These are phyloP conservation scores for Oropetium thomaeum DNA, from an alignment of 176 grass and related monocot species.

Conservation along the genomic window DNA sequence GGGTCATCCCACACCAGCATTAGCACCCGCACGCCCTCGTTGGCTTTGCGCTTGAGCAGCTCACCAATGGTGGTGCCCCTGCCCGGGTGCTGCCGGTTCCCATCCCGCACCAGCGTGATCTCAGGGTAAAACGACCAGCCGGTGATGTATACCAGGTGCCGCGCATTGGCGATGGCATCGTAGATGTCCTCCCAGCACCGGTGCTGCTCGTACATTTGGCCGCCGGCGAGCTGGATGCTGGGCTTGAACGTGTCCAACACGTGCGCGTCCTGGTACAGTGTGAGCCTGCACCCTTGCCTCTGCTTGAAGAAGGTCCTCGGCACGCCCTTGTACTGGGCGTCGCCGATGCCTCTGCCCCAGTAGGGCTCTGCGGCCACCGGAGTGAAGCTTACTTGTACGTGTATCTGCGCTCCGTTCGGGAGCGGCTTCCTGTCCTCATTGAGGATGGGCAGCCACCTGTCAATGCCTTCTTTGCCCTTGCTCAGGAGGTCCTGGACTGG, in stretches of 20 bases:
- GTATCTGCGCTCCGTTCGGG: background rate
- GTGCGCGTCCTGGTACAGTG: background rate
- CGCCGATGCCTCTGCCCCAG: background rate
- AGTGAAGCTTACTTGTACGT: background rate
- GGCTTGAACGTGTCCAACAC: background rate
- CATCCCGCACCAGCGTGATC: background rate
- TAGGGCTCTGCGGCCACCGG: background rate
- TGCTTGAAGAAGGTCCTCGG: background rate
- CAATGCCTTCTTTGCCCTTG: background rate
- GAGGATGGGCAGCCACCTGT: background rate
- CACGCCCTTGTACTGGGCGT: background rate
- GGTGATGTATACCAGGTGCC: conserved; percentile 23
- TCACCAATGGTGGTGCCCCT: background rate
- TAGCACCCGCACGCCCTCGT: background rate
- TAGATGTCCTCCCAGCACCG: conserved; percentile 22
- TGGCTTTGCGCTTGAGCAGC: background rate
- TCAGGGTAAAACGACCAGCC: conserved; percentile 29
- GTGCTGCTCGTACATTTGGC: background rate
- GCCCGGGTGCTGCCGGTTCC: background rate
- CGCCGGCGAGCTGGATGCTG: background rate
- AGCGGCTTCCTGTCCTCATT: background rate
- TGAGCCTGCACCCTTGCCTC: background rate
- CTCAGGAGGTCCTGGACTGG: conserved; percentile 29
- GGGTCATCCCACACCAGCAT: background rate
- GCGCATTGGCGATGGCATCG: conserved; percentile 17